Evolutionary conservation across 202 grass and related monocot species (phyloP).

Genomic region (Panicum virgatum): DNA sequence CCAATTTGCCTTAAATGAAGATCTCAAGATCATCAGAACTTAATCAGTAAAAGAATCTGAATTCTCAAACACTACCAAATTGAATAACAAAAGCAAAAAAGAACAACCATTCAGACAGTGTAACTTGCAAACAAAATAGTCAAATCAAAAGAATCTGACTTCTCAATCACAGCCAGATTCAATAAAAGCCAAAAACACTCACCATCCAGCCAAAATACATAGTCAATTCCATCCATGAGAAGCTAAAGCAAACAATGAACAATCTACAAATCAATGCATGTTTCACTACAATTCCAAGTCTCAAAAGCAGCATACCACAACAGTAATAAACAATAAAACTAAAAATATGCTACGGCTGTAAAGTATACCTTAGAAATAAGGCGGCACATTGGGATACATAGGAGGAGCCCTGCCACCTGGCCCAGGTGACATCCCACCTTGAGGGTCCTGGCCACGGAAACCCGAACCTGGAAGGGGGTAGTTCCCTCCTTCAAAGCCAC

Average conservation of each 20-base stretch:
- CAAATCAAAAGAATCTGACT: constrained; percentile 2
- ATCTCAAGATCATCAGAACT: not conserved
- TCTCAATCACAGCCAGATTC: constrained; percentile 7
- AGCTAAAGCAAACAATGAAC: not conserved
- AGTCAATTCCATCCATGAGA: not conserved
- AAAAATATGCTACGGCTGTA: not conserved
- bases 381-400: constrained; percentile 77
- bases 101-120: not conserved
- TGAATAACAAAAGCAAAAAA: not conserved
- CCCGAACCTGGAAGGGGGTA: constrained; percentile 62
- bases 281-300: not conserved
- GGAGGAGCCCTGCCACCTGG: constrained; percentile 58
- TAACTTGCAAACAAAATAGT: constrained; percentile 23
- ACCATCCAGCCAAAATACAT: not conserved
- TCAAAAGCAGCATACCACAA: constrained; percentile 4
- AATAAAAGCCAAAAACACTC: not conserved
- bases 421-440: constrained; percentile 66
- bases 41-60: not conserved
- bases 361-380: constrained; percentile 90
- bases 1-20: not conserved
- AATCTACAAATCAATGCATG: constrained; percentile 7
- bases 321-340: not conserved
- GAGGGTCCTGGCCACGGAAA: constrained; percentile 68
- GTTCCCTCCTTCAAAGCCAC: constrained; percentile 60
- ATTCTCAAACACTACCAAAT: constrained; percentile 3